These are phyloP conservation scores for Hortaea sp. DNA, from an alignment of 2,329 filamentous ascomycete species.

Conservation along the genomic window DNA sequence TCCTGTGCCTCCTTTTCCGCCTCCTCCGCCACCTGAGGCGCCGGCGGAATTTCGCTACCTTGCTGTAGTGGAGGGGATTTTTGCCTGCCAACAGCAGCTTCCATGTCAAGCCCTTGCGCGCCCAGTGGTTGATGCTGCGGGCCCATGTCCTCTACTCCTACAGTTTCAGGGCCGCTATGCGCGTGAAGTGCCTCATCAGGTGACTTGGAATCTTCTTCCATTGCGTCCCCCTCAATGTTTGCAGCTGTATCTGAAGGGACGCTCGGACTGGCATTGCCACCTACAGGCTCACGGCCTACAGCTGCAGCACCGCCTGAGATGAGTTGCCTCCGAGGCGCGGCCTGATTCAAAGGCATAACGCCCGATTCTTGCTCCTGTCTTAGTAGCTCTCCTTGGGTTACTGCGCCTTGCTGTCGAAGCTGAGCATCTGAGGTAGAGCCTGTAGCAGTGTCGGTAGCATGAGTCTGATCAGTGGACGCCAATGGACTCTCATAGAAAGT, in stretches of 20 bases:
- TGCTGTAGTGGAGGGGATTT: conserved; percentile 15
- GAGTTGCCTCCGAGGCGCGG: conserved; percentile 24
- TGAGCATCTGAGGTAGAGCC: conserved; percentile 21
- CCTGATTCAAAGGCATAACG: conserved; percentile 59
- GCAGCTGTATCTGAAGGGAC: conserved; percentile 1
- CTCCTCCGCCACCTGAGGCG: conserved; percentile 9
- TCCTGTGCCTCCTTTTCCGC: conserved; percentile 3
- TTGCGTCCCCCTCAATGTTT: conserved; percentile 19
- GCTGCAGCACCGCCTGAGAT: conserved; percentile 14
- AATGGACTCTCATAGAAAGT: conserved; percentile 20
- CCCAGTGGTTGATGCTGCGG: conserved; percentile 46
- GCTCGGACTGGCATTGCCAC: background rate
- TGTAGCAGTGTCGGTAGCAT: conserved; percentile 26
- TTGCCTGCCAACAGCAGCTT: conserved; percentile 30
- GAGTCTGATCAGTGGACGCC: conserved; percentile 23
- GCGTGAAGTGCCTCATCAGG: conserved; percentile 56
- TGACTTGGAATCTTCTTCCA: conserved; percentile 18
- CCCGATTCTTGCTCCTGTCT: conserved; percentile 79
- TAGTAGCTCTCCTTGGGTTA: conserved; percentile 75
- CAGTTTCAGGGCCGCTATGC: conserved; percentile 71
- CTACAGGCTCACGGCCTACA: conserved; percentile 16
- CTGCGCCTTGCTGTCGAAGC: conserved; percentile 38
- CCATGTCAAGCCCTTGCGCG: conserved; percentile 26
- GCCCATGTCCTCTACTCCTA: conserved; percentile 80
- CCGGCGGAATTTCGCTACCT: conserved; percentile 1